Conservation (phyloP, 495 filamentous ascomycete species). For the Xylaria acuta region DNA sequence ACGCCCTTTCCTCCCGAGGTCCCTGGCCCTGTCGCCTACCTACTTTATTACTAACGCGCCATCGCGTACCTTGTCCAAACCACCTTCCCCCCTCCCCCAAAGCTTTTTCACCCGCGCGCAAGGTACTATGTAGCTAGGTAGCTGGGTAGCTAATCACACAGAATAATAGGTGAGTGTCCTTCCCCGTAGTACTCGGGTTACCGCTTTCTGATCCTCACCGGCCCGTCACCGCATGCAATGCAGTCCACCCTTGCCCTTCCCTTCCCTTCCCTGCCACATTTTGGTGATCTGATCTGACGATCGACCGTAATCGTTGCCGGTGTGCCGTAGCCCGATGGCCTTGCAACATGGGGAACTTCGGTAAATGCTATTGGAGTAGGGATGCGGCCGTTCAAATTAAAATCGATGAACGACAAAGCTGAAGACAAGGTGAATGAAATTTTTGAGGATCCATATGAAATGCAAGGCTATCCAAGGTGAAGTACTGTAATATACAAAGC, state of each 20-base stretch:
- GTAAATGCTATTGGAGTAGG: background rate
- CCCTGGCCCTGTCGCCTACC: too few relatives aligned
- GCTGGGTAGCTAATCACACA: background rate
- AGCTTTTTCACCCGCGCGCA: background rate
- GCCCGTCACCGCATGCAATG: constrained; percentile 16
- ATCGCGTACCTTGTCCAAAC: constrained; percentile 13
- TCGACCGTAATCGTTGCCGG: background rate
- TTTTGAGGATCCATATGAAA: too few relatives aligned
- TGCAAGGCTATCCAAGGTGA: background rate
- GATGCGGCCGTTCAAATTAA: background rate
- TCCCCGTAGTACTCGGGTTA: constrained; percentile 17
- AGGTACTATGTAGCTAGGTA: too few relatives aligned
- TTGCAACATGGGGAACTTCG: background rate
- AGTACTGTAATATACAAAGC: constrained; percentile 16
- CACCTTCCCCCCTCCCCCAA: too few relatives aligned
- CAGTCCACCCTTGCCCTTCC: background rate
- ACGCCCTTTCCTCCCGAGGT: background rate
- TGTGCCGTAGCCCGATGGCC: background rate
- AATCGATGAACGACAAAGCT: background rate
- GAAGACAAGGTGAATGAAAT: background rate
- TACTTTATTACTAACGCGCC: background rate
- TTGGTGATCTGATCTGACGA: constrained; percentile 4
- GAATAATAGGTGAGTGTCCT: background rate
- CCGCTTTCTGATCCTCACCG: constrained; percentile 13
- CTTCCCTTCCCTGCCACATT: background rate